Evolutionary conservation across 2,329 filamentous ascomycete genomes (phyloP).

Genomic region (Talaromyces sp.): DNA sequence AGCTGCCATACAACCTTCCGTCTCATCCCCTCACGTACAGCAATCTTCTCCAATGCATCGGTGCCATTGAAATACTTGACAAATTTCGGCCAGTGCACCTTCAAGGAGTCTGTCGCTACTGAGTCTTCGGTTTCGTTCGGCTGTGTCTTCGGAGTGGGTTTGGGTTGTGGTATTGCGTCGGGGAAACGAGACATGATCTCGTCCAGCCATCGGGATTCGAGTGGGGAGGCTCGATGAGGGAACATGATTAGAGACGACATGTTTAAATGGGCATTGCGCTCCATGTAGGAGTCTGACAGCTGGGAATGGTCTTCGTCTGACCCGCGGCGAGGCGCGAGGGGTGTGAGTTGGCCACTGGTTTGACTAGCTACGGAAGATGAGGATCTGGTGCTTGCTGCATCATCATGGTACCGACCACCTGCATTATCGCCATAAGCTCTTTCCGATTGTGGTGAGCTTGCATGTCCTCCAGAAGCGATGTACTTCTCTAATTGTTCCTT

Average conservation of each 20-base stretch:
- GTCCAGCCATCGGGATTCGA: conserved; percentile 69
- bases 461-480: conserved; percentile 29
- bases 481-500: conserved; percentile 57
- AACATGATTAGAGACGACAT: conserved; percentile 69
- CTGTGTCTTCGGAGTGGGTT: conserved; percentile 11
- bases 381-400: conserved; percentile 36
- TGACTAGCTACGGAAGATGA: conserved; percentile 40
- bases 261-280: conserved; percentile 31
- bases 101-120: conserved; percentile 39
- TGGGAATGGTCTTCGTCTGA: conserved; percentile 29
- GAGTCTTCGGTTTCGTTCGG: conserved; percentile 24
- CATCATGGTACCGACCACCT: conserved; percentile 20
- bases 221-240: conserved; percentile 72
- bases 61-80: conserved; percentile 85
- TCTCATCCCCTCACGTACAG: conserved; percentile 80
- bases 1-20: conserved; percentile 61
- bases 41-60: conserved; percentile 79
- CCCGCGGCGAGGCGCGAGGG: conserved; percentile 31
- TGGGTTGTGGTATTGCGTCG: conserved; percentile 20
- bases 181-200: conserved; percentile 43
- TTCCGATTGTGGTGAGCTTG: conserved; percentile 25
- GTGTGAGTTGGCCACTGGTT: conserved; percentile 37
- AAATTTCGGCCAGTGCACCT: conserved; percentile 68
- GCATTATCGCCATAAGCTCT: conserved; percentile 14
- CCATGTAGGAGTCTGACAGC: conserved; percentile 33